A percentile compares a stretch with the other conserved stretches of the same genome.
phyloP scores from a whole-genome alignment of 1,284 basidiomycete species.

The Papiliotrema terrestris region DNA sequence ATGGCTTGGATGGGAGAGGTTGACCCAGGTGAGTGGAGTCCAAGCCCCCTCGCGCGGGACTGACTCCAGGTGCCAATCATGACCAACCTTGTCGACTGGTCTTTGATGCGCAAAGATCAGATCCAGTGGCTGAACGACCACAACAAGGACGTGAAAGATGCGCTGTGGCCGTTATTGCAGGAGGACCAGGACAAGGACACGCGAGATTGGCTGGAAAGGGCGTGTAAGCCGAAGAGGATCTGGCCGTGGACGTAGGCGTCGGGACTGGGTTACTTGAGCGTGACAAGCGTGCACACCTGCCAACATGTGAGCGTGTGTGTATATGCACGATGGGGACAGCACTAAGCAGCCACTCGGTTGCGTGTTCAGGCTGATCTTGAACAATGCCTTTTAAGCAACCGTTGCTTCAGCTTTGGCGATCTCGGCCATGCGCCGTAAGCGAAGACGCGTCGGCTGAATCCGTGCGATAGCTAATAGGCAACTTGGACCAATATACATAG shows the following conservation, averaged over 20 bases:
- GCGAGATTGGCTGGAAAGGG: slow-evolving; percentile 44
- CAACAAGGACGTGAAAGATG: slow-evolving; percentile 71
- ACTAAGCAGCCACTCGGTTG: no score
- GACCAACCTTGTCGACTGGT: slow-evolving; percentile 80
- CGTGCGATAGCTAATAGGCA: no score
- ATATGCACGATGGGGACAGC: no score
- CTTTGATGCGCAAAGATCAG: slow-evolving; percentile 79
- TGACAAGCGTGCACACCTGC: no score
- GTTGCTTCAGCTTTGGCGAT: no score
- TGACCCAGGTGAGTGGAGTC: slow-evolving; percentile 58
- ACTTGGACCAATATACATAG: no score
- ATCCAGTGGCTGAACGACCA: slow-evolving; percentile 88
- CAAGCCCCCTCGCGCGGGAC: background rate
- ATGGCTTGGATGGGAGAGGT: slow-evolving; percentile 82
- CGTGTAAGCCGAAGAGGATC: slow-evolving; percentile 42
- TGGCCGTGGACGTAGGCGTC: slow-evolving; percentile 38
- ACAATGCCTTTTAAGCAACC: no score
- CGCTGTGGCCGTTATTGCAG: slow-evolving; percentile 64
- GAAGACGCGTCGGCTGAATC: no score
- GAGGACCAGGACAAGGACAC: slow-evolving; percentile 40
- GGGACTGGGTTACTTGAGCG: no score
- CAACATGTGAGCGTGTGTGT: no score
- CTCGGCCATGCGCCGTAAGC: no score
- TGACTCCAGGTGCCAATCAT: slow-evolving; percentile 73
- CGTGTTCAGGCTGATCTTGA: no score